Percentiles rank a stretch among this genome's conserved stretches.
Evolutionary conservation across 176 grass and related monocot genomes (phyloP).

Genomic region (Dactylis glomerata): DNA sequence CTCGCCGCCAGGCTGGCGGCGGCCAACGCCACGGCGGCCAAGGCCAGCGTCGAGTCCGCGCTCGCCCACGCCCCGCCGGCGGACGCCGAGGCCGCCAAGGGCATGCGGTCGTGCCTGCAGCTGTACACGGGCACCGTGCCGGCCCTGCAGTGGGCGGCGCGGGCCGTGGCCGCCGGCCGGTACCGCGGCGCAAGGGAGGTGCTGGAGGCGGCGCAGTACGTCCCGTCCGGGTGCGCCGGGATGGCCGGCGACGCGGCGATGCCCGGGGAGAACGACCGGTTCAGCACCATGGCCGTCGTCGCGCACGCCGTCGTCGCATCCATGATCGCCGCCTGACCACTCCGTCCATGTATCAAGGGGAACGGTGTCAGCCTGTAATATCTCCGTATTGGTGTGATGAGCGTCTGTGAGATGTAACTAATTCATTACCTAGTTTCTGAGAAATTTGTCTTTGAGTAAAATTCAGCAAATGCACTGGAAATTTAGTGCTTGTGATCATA

Average conservation of each 20-base stretch:
- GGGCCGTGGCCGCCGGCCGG: constrained; percentile 5
- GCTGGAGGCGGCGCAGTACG: constrained; percentile 27
- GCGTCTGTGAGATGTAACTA: too few relatives aligned
- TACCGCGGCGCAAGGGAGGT: constrained; percentile 37
- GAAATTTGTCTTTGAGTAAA: too few relatives aligned
- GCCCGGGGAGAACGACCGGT: constrained; percentile 11
- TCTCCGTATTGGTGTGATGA: too few relatives aligned
- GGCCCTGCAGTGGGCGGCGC: constrained; percentile 31
- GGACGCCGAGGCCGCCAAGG: neutral
- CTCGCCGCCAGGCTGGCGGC: constrained; percentile 30
- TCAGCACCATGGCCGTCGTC: constrained; percentile 31
- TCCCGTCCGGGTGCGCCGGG: constrained; percentile 22
- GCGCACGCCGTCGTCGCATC: constrained; percentile 35
- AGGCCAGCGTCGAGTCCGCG: constrained; percentile 22
- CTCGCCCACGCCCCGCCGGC: neutral
- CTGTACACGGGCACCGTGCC: constrained; percentile 40
- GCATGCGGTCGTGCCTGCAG: constrained; percentile 30
- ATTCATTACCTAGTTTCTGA: too few relatives aligned
- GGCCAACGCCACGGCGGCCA: constrained; percentile 29
- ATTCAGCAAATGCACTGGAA: too few relatives aligned
- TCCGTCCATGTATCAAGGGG: too few relatives aligned
- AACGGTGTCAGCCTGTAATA: too few relatives aligned
- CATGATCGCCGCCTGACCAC: neutral
- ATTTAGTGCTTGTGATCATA: too few relatives aligned
- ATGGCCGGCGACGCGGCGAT: constrained; percentile 5